These are phyloP conservation scores for Phaeosphaeria sp. DNA, from an alignment of 2,329 filamentous ascomycete species.

Conservation along the genomic window DNA sequence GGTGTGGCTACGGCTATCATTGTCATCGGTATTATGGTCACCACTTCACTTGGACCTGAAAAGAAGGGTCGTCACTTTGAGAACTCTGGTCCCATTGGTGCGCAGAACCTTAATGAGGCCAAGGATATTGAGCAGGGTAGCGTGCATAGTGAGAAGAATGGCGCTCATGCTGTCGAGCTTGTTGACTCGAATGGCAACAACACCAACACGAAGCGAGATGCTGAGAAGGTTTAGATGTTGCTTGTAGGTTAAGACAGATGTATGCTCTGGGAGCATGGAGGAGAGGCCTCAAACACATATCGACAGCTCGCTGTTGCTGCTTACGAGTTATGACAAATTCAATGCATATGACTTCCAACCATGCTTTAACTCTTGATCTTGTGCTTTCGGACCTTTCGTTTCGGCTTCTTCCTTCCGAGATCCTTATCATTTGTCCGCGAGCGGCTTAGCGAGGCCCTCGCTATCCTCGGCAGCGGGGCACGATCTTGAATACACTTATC, in stretches of 20 bases:
- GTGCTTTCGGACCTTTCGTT: not conserved
- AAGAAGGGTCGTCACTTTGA: conserved; percentile 75
- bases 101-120: conserved; percentile 18
- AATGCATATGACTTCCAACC: not conserved
- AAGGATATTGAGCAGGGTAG: conserved; percentile 44
- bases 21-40: conserved; percentile 70
- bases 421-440: not conserved
- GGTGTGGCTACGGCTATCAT: conserved; percentile 79
- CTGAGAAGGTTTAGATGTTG: conserved; percentile 4
- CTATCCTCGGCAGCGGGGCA: not conserved
- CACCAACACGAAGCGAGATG: conserved; percentile 1
- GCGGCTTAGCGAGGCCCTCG: not conserved
- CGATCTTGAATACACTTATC: not conserved
- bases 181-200: conserved; percentile 12
- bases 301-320: not conserved
- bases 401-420: not conserved
- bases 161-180: conserved; percentile 25
- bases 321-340: not conserved
- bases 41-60: conserved; percentile 75
- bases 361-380: not conserved
- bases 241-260: not conserved
- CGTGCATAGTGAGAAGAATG: conserved; percentile 37
- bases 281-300: not conserved
- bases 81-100: conserved; percentile 60
- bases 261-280: not conserved